Conservation (phyloP, 1,139 yeast genomes). For the Kodamaea sp. region DNA sequence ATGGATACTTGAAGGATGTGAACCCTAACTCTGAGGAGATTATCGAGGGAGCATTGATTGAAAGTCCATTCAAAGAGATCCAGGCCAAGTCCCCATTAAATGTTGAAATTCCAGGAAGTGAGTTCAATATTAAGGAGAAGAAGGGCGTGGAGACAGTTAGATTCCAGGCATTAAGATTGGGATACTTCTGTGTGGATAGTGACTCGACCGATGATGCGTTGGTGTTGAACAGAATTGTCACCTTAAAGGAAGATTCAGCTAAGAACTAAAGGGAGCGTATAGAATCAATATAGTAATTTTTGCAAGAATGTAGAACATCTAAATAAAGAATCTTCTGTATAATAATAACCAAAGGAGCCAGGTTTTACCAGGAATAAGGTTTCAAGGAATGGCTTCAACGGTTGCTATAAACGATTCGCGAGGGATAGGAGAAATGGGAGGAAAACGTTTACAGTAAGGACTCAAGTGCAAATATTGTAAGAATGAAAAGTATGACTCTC, state of each 20-base stretch:
- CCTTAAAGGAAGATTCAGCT: slow-evolving; percentile 76
- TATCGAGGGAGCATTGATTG: slow-evolving; percentile 67
- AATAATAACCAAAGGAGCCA: no score
- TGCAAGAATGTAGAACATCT: no score
- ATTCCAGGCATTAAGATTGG: slow-evolving; percentile 97
- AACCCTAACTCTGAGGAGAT: slow-evolving; percentile 77
- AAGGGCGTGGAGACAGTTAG: slow-evolving; percentile 78
- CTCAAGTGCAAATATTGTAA: no score
- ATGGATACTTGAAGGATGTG: slow-evolving; percentile 82
- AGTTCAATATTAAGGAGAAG: slow-evolving; percentile 67
- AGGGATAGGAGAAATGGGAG: no score
- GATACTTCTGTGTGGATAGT: slow-evolving; percentile 89
- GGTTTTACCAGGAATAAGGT: no score
- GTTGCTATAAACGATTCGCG: no score
- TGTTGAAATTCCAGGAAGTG: slow-evolving; percentile 62
- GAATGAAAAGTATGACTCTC: no score
- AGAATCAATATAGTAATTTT: no score
- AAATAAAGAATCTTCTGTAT: no score
- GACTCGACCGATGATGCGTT: slow-evolving; percentile 64
- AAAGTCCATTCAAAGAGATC: slow-evolving; percentile 73
- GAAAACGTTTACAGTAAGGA: no score
- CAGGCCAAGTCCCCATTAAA: slow-evolving; percentile 76
- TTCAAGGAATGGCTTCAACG: no score
- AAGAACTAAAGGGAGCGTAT: slow-evolving; percentile 29
- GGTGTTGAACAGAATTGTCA: slow-evolving; percentile 83